Evolutionary conservation across 2,329 filamentous ascomycete genomes (phyloP), one percentile per base, ranked within the genome.

Genomic region (Aspergillus hiratsukae): DNA sequence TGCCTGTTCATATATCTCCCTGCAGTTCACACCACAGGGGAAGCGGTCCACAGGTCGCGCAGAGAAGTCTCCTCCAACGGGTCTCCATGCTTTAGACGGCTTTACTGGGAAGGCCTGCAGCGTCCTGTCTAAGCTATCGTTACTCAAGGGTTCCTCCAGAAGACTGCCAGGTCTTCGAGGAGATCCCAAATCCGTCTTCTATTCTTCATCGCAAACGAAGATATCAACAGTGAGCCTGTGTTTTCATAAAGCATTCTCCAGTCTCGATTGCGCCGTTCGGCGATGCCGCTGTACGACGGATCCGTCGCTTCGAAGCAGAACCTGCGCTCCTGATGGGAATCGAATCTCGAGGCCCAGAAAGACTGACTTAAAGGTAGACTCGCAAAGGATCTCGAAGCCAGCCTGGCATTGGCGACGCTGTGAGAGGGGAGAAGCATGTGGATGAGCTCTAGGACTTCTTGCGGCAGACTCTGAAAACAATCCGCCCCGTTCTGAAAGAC

Each of bases 291-390:
- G 45, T 49, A 53, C 5, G 49, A 29, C n/a, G 49, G 51, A 31
- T 55, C 21, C 29, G 25, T 51, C 31, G 57, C 55, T 46, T 64
- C 61, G 51, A 61, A 61, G 19, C 63, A 58, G 27, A 56, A 62
- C 21, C 59, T 56, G 28, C 61, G 55, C 25, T 65, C 62, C 31
- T 58, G 55, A 21, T 45, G 17, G n/a, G 25, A 52, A n/a, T 49
- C 49, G 31, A 65, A 64, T 46, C 63, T 54, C 31, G 62, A 65
- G n/a, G 55, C 54, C 63, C 63, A 65, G 53, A 65, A 64, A 9
- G 53, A 48, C 29, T 62, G 62, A 5, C 51, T 53, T 5, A 64
- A 48, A 7, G 56, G 56, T n/a, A 65, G 51, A 23, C 58, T 60
- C 5, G 62, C 62, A 43, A 63, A 64, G 2, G 63, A 62, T 43